These are phyloP conservation scores for Byssothecium circinans DNA, from an alignment of 2,329 filamentous ascomycete species.

Conservation along the genomic window DNA sequence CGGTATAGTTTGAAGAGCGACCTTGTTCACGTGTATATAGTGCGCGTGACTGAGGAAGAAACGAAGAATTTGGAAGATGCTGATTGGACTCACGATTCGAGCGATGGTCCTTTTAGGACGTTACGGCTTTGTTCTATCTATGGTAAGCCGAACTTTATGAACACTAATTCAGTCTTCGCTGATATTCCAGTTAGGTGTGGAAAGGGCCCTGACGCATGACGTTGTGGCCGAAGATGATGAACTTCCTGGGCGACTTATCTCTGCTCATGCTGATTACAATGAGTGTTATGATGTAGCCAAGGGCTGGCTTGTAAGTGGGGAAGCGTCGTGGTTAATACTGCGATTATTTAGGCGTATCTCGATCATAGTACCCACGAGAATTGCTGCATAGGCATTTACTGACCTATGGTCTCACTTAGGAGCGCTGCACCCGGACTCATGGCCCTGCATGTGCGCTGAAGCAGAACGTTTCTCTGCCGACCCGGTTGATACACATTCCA, in stretches of 20 bases:
- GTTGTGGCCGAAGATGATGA: background rate
- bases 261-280: background rate
- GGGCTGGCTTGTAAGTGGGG: background rate
- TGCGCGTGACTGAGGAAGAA: background rate
- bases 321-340: too few species aligned
- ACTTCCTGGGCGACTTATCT: background rate
- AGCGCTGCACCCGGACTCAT: background rate
- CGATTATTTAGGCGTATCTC: too few species aligned
- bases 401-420: too few species aligned
- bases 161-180: background rate
- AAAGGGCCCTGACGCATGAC: background rate
- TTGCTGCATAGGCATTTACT: too few species aligned
- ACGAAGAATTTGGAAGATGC: background rate
- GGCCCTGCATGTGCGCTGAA: background rate
- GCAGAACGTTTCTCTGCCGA: background rate
- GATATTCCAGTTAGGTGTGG: background rate
- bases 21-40: background rate
- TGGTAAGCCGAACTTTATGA: background rate
- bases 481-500: constrained; percentile 3
- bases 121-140: background rate
- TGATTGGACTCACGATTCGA: background rate
- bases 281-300: background rate
- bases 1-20: background rate
- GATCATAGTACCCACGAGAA: too few species aligned
- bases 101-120: too few species aligned